Percentiles rank a stretch among this genome's conserved stretches.
These are phyloP conservation scores for Rhodotorula sp. DNA, from an alignment of 1,284 basidiomycete species.

Conservation along the genomic window DNA sequence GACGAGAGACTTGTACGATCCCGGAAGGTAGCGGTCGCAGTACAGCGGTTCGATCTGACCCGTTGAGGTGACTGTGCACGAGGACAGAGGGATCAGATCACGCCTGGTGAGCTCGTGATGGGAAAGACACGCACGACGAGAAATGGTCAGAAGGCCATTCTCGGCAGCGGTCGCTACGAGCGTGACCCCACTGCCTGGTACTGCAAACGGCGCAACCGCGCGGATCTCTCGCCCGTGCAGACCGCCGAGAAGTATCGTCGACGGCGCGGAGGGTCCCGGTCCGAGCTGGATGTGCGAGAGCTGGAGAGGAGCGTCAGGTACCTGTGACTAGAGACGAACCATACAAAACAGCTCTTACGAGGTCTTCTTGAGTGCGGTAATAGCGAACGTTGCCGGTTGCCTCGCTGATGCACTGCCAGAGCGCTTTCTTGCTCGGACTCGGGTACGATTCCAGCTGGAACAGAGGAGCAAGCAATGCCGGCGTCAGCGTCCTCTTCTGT, in stretches of 20 bases:
- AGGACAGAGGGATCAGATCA: background rate
- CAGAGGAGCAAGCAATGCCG: background rate
- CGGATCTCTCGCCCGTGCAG: conserved; percentile 32
- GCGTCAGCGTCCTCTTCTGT: background rate
- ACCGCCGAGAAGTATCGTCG: background rate
- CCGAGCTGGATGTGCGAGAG: background rate
- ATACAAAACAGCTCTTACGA: conserved; percentile 1
- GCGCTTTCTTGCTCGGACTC: conserved; percentile 10
- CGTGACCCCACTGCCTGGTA: background rate
- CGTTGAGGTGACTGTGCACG: background rate
- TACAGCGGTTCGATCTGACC: conserved; percentile 1
- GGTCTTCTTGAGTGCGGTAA: conserved; percentile 7
- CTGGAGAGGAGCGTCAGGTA: background rate
- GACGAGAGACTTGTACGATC: conserved; percentile 23
- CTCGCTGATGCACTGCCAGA: conserved; percentile 4
- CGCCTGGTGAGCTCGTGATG: too few relatives aligned
- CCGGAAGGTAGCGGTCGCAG: conserved; percentile 4
- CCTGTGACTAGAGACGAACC: too few relatives aligned
- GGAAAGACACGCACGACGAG: conserved; percentile 2
- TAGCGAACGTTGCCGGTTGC: background rate
- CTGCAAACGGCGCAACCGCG: background rate
- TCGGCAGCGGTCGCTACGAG: conserved; percentile 27
- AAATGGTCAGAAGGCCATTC: conserved; percentile 19
- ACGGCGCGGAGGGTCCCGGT: background rate
- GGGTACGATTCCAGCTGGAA: conserved; percentile 15